phyloP scores from a whole-genome alignment of 2,329 filamentous ascomycete species.

The Ceratocystis huliohia region DNA sequence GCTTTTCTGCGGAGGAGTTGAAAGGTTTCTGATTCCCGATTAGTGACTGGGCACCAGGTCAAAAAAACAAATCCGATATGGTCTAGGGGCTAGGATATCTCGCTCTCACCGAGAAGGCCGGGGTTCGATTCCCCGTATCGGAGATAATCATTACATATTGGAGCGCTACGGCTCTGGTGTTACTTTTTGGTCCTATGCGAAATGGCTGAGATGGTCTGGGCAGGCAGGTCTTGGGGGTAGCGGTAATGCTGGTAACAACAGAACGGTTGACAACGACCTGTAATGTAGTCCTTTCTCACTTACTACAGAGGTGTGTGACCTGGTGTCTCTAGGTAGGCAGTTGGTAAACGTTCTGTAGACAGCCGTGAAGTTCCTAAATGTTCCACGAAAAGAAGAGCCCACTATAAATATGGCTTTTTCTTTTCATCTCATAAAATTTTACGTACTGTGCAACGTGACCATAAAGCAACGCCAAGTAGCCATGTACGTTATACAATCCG shows the following conservation, averaged over 20 bases:
- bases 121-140: constrained; percentile 24
- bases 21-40: not conserved
- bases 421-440: not conserved
- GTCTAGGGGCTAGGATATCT: constrained; percentile 22
- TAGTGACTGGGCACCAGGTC: no score
- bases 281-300: no score
- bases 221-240: no score
- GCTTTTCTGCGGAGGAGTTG: no score
- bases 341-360: not conserved
- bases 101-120: constrained; percentile 23
- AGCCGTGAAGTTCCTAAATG: not conserved
- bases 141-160: not conserved
- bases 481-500: not conserved
- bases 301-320: no score
- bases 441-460: not conserved
- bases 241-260: no score
- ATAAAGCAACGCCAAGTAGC: not conserved
- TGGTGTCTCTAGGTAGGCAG: no score
- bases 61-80: constrained; percentile 18
- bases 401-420: not conserved
- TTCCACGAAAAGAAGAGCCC: not conserved
- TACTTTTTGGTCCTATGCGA: not conserved
- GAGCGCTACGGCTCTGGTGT: no score
- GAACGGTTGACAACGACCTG: no score
- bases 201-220: no score